Evolutionary conservation across 306 rosid species (phyloP), one percentile per base, ranked within the genome.

Genomic region (Prunus armeniaca): DNA sequence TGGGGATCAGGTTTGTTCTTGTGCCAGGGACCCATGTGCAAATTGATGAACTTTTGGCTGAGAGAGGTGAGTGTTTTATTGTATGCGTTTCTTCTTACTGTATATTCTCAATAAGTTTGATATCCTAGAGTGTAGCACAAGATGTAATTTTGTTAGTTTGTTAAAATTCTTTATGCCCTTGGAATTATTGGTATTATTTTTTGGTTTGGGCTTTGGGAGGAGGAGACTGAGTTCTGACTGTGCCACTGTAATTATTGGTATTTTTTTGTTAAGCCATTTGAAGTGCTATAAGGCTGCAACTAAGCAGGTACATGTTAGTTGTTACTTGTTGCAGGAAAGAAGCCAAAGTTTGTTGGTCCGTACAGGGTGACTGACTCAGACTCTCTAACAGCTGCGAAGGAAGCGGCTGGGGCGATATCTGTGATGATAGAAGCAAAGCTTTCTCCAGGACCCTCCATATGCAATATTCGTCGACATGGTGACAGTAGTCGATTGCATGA

Each of bases 401-500:
- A 91, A 86, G 98, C 98, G 4, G 98, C 96, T 3, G 98, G 98
- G 64, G 92, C 91, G 50, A 91, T 95, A 46, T 85, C 93, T 41
- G 74, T 87, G 87, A 89, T 87, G 93, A 78, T 95, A 46, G 99
- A 91, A 81, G 97, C 98, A 25, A 95, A 92, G 77, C 99, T 95
- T 83, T 95, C 99, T 28, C 97, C 98, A 9, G 99, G 99, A 61
- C 99, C 99, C 14, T 90, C 97, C 77, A 95, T 89, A 54, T 89
- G 96, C 84, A 91, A 92, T 76, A 83, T 95, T 73, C 99, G 97
- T 61, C 83, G 99, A 56, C 99, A 95, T 57, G 99, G 98, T 58
- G 99, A 88, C 32, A 90, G 84, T 67, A 95, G 97, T 75, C 99
- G 98, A 12, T 87, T 86, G 91, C 99, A 92, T 72, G 96, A 91